Evolutionary conservation across 176 grass and related monocot genomes (phyloP), one percentile per base, ranked within the genome.

Genomic region (Hordeum marinum): DNA sequence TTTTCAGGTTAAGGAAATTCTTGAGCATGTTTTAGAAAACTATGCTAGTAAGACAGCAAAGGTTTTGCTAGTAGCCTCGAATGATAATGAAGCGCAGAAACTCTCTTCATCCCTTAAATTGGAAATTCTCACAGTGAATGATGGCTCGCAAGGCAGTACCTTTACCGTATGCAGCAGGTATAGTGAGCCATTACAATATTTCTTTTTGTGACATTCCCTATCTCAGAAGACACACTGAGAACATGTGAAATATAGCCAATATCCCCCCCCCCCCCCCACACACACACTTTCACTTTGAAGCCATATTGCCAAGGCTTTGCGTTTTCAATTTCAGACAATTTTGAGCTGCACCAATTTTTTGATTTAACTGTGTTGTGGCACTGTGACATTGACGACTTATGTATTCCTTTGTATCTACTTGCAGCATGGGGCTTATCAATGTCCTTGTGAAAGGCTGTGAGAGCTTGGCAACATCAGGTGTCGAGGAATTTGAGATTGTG

Each of bases 1-100:
- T 23, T 90, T 97, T 62, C 84, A 97, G 95, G 81, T 91, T 60
- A 92, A 90, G 78, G 87, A 92, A 89, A 91, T 92, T 67, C 68
- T 97, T 72, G 61, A 86, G 58, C 25, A 89, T 55, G 83, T 77
- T 60, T 24, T 92, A 61, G 52, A 21, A 78, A 77, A 70, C 4
- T 63, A 86, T 68, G 62, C 42, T 61, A 74, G 68, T 42, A 80
- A 88, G 55, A 65, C 76, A n/a, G 83, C 68, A 80, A 94, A 89
- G 78, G 82, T 94, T 70, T 89, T 97, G 81, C 63, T 97, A 41
- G 82, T 97, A 84, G 72, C 69, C 4, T 83, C 43, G 63, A 87
- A 29, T 1, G 55, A 88, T 89, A 45, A 63, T 10, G 83, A 89
- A 75, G 75, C 62, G 18, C 55, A 82, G 27, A 66, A 64, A 6